These are phyloP conservation scores for Fusarium liriodendri DNA, from an alignment of 2,329 filamentous ascomycete species.

Conservation along the genomic window DNA sequence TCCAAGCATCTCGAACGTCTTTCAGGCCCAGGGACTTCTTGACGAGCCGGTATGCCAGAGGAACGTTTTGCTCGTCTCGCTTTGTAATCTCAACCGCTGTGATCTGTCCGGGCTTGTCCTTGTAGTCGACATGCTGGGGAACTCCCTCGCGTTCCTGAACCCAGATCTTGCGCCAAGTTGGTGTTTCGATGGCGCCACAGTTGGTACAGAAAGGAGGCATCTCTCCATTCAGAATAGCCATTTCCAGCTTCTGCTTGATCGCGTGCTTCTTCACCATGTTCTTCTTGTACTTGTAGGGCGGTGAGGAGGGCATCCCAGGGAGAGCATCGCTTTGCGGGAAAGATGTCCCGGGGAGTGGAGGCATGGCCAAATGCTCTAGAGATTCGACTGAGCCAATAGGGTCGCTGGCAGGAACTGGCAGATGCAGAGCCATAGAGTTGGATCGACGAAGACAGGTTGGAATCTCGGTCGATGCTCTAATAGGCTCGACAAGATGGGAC, in stretches of 20 bases:
- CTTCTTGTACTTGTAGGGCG: constrained; percentile 68
- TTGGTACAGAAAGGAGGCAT: constrained; percentile 92
- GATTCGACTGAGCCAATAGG: constrained; percentile 48
- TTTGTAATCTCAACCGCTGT: constrained; percentile 79
- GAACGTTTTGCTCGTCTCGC: constrained; percentile 70
- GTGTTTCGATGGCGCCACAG: constrained; percentile 94
- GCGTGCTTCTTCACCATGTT: constrained; percentile 72
- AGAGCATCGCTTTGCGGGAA: constrained; percentile 58
- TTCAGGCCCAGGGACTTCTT: constrained; percentile 76
- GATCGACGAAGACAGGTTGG: constrained; percentile 53
- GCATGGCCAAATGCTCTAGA: constrained; percentile 29
- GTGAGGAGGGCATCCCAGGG: constrained; percentile 52
- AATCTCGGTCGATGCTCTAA: constrained; percentile 47
- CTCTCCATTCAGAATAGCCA: constrained; percentile 79
- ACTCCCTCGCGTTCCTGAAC: constrained; percentile 78
- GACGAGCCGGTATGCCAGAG: constrained; percentile 77
- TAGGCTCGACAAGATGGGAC: constrained; percentile 27
- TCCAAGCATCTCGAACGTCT: constrained; percentile 76
- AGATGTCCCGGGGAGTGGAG: constrained; percentile 51
- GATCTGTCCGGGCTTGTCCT: constrained; percentile 77
- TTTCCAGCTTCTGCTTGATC: constrained; percentile 69
- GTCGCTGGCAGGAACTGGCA: constrained; percentile 61
- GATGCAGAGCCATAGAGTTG: constrained; percentile 48
- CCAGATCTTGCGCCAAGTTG: constrained; percentile 95
- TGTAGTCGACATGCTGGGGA: constrained; percentile 77